Evolutionary conservation across 257 asterid genomes (phyloP).

Genomic region (Jacaranda copaia): DNA sequence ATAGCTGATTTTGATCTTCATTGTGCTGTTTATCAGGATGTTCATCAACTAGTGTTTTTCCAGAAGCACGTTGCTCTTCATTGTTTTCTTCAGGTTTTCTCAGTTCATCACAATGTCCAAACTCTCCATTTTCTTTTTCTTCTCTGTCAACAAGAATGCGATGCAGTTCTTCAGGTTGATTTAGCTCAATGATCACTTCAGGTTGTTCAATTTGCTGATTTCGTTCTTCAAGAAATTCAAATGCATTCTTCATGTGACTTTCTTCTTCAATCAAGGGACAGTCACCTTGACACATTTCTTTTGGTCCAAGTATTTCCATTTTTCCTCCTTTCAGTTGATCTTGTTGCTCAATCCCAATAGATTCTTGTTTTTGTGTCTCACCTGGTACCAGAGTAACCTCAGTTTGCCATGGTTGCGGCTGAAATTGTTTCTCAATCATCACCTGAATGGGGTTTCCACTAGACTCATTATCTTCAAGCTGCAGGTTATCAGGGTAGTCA

Average conservation of each 20-base stretch:
- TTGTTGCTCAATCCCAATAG: conserved; percentile 1
- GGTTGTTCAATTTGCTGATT: conserved; percentile 6
- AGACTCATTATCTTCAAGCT: background rate
- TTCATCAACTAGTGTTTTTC: background rate
- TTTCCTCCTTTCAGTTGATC: conserved; percentile 12
- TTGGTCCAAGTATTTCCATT: conserved; percentile 9
- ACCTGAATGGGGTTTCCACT: background rate
- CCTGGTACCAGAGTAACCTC: background rate
- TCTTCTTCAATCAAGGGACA: conserved; percentile 16
- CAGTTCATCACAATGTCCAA: background rate
- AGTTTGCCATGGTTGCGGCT: background rate
- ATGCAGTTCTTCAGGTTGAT: conserved; percentile 21
- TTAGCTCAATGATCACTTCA: conserved; percentile 14
- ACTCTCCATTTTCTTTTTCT: background rate
- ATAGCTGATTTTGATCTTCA: conserved; percentile 15
- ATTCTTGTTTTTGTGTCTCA: conserved; percentile 16
- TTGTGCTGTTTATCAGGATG: conserved; percentile 1
- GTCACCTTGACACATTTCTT: conserved; percentile 9
- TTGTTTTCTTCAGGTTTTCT: background rate
- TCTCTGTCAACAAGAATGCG: background rate
- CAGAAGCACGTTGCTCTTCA: conserved; percentile 3
- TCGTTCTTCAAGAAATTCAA: conserved; percentile 9
- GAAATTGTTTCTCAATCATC: background rate
- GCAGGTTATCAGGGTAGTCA: too few species aligned
- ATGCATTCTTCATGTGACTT: background rate